Percentiles rank a stretch among this genome's conserved stretches.
These are phyloP conservation scores for Leccinum solheimii DNA, from an alignment of 1,284 basidiomycete species.

Conservation along the genomic window DNA sequence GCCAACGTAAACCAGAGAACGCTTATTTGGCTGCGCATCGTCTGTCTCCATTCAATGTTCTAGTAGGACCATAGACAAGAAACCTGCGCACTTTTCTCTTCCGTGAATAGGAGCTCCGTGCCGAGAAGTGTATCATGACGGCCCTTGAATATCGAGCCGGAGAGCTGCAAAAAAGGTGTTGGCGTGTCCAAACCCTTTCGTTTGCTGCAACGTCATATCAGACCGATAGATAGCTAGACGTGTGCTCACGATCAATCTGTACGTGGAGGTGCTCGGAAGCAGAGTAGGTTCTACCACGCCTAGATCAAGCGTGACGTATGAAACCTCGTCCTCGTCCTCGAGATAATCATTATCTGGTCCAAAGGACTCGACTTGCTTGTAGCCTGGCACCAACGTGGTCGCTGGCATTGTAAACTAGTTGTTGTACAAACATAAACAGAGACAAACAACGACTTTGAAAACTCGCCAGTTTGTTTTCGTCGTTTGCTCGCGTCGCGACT, in stretches of 20 bases:
- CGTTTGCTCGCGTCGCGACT: conserved; percentile 14
- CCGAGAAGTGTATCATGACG: conserved; percentile 64
- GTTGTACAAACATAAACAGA: conserved; percentile 21
- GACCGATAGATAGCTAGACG: neutral
- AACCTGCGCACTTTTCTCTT: conserved; percentile 50
- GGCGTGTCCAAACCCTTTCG: conserved; percentile 70
- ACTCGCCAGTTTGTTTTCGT: conserved; percentile 24
- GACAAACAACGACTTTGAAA: conserved; percentile 28
- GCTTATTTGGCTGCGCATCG: conserved; percentile 46
- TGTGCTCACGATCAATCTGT: conserved; percentile 66
- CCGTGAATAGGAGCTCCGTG: conserved; percentile 63
- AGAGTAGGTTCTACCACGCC: conserved; percentile 71
- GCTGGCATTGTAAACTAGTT: too few relatives aligned
- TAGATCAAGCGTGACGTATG: conserved; percentile 71
- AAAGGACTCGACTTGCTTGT: conserved; percentile 61
- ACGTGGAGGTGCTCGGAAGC: conserved; percentile 64
- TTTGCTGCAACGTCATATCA: neutral
- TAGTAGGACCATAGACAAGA: conserved; percentile 41
- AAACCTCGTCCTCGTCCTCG: conserved; percentile 56
- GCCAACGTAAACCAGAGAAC: conserved; percentile 51
- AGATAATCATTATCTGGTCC: conserved; percentile 62
- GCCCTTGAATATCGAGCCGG: conserved; percentile 74
- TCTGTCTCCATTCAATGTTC: conserved; percentile 36
- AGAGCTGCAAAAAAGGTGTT: conserved; percentile 70
- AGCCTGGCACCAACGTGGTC: conserved; percentile 47